Evolutionary conservation across 2,329 filamentous ascomycete species (phyloP), one percentile per base, ranked within the genome.

Genomic region (Diatrype stigma): DNA sequence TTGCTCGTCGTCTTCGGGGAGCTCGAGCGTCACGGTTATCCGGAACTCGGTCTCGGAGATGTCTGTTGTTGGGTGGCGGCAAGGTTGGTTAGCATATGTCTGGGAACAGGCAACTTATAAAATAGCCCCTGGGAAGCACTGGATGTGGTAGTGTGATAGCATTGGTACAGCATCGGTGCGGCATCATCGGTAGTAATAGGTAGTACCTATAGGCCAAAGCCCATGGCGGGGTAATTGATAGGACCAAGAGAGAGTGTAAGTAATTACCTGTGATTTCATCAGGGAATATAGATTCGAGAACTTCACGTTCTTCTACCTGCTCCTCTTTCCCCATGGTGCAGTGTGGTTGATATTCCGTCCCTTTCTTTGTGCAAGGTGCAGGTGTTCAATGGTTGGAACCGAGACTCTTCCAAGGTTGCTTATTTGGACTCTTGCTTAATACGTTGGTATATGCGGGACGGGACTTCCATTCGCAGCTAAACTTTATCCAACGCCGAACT

Each of bases 241-340:
- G 30, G 44, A n/a, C n/a, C n/a, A 45, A 34, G n/a, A 17, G 30
- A 54, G 52, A 38, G 53, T 51, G n/a, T n/a, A n/a, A 38, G 54
- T 67, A 51, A 42, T 45, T 65, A 93, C 91, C 88, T 80, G 86
- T 93, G 61, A 99, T 96, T 74, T 99, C 94, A 54, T 99, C 93
- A 1, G 94, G 91, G 62, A 97, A 99, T 66, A 99, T 99, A 54
- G 93, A 96, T 67, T 96, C 90, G 67, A 99, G 90, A 62, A 99
- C 93, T 72, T 99, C 94, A 55, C 92, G 86, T 80, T 99, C 94
- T 74, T 99, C 94, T 59, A 86, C 75, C 71, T 99, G 94, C 54
- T 99, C 94, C 78, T 97, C 93, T 68, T 74, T 79, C 46, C 83
- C 83, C 84, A 87, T 86, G 7, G 55, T 74, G 59, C 46, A 42